Evolutionary conservation across 768 basidiomycete species (phyloP), one percentile per base, ranked within the genome.

Genomic region (Suillus lakei): DNA sequence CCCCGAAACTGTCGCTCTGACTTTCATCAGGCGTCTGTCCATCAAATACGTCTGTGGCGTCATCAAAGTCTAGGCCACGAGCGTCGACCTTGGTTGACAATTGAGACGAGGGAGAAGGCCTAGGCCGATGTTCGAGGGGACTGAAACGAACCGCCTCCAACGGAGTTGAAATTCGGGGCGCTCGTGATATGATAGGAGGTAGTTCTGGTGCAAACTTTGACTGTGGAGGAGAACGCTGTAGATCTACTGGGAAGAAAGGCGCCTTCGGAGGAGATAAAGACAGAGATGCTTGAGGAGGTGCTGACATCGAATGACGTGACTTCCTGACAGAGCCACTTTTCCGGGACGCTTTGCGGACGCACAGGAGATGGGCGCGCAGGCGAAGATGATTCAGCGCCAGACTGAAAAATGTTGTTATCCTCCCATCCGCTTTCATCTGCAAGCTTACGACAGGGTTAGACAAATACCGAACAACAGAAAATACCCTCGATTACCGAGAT

Each of bases 321-420:
- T 85, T 89, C 50, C 81, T 84, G 6, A 80, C 71, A 8, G 65
- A 68, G 65, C 69, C 65, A 72, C 73, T 65, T 67, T 80, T 83
- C 67, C 84, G 79, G 64, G 82, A n/a, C 72, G 53, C 80, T 68
- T 76, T 83, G 82, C 62, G 80, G 69, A 68, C 81, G 77, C 65
- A 78, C 65, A 53, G 88, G 90, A 6, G 88, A 85, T 41, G 90
- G 87, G 21, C 88, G 89, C 12, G 74, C 76, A 39, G 93, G 92
- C 16, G 92, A 93, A 8, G 92, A 92, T n/a, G 90, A 91, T 70
- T 95, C 93, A 5, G 90, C 90, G n/a, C 92, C 93, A 10, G 92
- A 93, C 72, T 95, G 93, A 74, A 95, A 95, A 34, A 93, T 87
- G 68, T 95, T 95, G 72, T 93, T 93, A 68, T 94, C 93, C 72